phyloP scores from a whole-genome alignment of 495 filamentous ascomycete species.

The Chaetomium fimeti region DNA sequence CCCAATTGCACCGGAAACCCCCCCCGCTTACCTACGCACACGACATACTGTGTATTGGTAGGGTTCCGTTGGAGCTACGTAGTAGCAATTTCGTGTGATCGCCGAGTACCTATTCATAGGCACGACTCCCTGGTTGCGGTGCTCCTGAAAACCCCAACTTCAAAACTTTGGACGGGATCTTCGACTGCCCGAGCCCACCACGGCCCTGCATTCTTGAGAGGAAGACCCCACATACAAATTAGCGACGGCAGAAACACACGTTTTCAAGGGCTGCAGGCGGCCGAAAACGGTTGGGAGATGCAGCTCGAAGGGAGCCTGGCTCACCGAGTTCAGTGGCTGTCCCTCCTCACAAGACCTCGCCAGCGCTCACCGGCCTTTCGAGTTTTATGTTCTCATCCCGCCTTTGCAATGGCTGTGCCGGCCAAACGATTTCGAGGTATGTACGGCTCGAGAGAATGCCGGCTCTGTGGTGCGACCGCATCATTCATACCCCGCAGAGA shows the following conservation, averaged over 20 bases:
- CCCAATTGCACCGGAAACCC: neutral
- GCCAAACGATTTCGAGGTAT: neutral
- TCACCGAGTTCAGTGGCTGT: constrained; percentile 28
- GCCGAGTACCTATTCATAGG: neutral
- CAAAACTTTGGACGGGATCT: neutral
- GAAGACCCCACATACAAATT: constrained; percentile 28
- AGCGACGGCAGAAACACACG: constrained; percentile 26
- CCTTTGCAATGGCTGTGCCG: constrained; percentile 13
- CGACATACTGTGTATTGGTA: too few relatives aligned
- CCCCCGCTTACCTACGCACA: neutral
- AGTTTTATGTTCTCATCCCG: neutral
- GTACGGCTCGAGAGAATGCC: constrained; percentile 14
- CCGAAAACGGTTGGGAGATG: constrained; percentile 31
- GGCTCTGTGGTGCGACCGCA: constrained; percentile 34
- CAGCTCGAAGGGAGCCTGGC: constrained; percentile 25
- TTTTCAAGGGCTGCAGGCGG: constrained; percentile 34
- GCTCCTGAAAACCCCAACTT: neutral
- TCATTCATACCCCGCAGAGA: constrained; percentile 16
- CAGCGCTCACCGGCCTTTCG: constrained; percentile 22
- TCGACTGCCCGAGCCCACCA: neutral
- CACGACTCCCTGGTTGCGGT: neutral
- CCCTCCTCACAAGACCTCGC: constrained; percentile 23
- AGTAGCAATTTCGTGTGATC: too few relatives aligned
- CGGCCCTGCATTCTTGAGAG: constrained; percentile 24
- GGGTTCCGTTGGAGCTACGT: too few relatives aligned